Evolutionary conservation across 345 rosid genomes (phyloP).

Genomic region (Cochlearia excelsa): DNA sequence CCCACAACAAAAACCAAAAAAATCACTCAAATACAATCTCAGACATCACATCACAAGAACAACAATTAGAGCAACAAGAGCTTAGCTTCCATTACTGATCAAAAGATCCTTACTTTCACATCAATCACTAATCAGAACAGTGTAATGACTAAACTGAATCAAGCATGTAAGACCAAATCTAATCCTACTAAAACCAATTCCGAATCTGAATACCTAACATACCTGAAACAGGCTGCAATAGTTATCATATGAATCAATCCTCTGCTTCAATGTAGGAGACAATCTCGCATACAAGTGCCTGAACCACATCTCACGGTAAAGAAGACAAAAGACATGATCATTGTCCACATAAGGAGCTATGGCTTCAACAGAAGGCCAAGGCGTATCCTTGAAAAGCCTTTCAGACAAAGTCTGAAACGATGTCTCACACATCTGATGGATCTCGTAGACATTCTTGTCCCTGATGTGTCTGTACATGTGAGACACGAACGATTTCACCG

Average conservation of each 20-base stretch:
- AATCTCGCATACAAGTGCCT: conserved; percentile 91
- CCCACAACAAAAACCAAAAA: conserved; percentile 2
- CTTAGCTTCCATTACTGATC: background rate
- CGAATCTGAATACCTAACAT: background rate
- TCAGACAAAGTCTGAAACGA: conserved; percentile 90
- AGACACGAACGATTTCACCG: conserved; percentile 83
- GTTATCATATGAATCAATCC: conserved; percentile 97
- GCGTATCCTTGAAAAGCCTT: conserved; percentile 85
- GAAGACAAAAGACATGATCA: conserved; percentile 89
- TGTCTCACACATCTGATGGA: conserved; percentile 97
- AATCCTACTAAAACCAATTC: background rate
- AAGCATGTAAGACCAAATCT: background rate
- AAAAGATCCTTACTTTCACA: background rate
- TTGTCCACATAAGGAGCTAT: conserved; percentile 81
- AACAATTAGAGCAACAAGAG: background rate
- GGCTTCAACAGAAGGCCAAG: conserved; percentile 96
- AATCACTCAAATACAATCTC: background rate
- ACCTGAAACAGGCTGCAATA: conserved; percentile 91
- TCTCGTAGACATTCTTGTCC: conserved; percentile 98
- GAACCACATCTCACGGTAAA: conserved; percentile 99
- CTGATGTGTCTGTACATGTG: conserved; percentile 97
- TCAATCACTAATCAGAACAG: background rate
- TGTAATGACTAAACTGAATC: no score
- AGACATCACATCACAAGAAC: background rate
- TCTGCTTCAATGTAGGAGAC: conserved; percentile 82